Evolutionary conservation across 2,329 filamentous ascomycete species (phyloP), one percentile per base, ranked within the genome.

Genomic region (Alternaria metachromatica): DNA sequence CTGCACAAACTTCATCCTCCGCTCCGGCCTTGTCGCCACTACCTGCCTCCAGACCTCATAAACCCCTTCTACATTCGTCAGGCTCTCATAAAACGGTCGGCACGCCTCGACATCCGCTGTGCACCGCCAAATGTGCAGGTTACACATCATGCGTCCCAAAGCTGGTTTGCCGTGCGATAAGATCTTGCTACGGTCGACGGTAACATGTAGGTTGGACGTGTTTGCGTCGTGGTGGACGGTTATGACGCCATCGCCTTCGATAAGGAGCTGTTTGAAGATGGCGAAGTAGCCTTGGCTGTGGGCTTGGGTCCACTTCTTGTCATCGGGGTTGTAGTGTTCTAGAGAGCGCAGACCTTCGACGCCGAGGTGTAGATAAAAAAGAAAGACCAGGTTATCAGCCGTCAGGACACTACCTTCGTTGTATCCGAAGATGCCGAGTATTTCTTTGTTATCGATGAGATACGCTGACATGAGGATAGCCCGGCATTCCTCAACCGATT

Each of bases 341-440:
- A 51, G 18, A 0, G 21, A 25, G 0, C 25, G 49, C 1, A 51
- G n/a, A 4, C 26, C 49, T 3, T 51, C 49, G 5, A 30, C 18
- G 11, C 49, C 49, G 11, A 51, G 23, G 21, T 51, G 23, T 1
- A 51, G 2, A 0, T 51, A 51, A 0, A n/a, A 18, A n/a, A 18
- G 10, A 4, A 21, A 51, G 0, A 26, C 0, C 15, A 51, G 3
- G 11, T 51, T 0, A 3, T 23, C 49, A 8, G 49, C 25, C 5
- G 26, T 51, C 2, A 51, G 0, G 4, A 0, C 11, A 30, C 0
- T 26, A 0, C 21, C 8, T 1, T 33, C 49, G 4, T 20, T 15
- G 1, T 51, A 51, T 4, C 26, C 49, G 9, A 51, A 51, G 3
- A 51, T 20, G 0, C 5, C 25, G 6, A 51, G 26, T 0, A 51